A percentile compares a stretch with the other conserved stretches of the same genome.
phyloP scores from a whole-genome alignment of 257 asterid genomes.

The Jaltomata sinuosa region DNA sequence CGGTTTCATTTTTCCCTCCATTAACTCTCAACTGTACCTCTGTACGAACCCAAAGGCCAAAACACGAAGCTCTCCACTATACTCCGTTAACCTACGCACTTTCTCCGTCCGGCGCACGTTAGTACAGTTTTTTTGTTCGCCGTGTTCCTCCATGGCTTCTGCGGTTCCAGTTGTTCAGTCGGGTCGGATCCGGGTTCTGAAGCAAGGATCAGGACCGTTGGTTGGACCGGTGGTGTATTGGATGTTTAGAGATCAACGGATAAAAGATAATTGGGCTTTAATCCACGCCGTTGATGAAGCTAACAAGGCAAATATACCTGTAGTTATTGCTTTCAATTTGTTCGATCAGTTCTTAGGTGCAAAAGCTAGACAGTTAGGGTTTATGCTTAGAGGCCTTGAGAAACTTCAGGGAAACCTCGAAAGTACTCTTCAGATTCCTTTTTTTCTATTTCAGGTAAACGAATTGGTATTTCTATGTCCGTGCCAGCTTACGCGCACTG shows the following conservation, averaged over 20 bases:
- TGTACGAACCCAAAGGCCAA: neutral
- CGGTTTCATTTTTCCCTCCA: slow-evolving; percentile 66
- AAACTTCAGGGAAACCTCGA: slow-evolving; percentile 40
- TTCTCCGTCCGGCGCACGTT: slow-evolving; percentile 8
- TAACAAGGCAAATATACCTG: slow-evolving; percentile 50
- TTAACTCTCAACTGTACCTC: slow-evolving; percentile 6
- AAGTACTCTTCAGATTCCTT: slow-evolving; percentile 40
- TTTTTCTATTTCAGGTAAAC: slow-evolving; percentile 70
- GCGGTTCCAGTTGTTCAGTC: slow-evolving; percentile 45
- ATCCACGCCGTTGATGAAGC: slow-evolving; percentile 94
- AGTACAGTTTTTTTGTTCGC: neutral
- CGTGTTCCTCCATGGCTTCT: slow-evolving; percentile 25
- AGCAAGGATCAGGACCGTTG: slow-evolving; percentile 21
- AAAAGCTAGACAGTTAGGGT: slow-evolving; percentile 89
- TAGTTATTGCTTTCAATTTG: slow-evolving; percentile 80
- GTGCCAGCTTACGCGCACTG: neutral
- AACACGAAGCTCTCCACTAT: neutral
- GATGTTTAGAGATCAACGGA: slow-evolving; percentile 98
- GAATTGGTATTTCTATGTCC: neutral
- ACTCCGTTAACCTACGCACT: neutral
- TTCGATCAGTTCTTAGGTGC: slow-evolving; percentile 84
- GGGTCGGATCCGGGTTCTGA: slow-evolving; percentile 65
- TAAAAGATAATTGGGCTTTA: slow-evolving; percentile 92
- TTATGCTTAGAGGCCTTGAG: slow-evolving; percentile 86
- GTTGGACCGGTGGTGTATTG: slow-evolving; percentile 92